Evolutionary conservation across 1,284 basidiomycete species (phyloP), one percentile per base, ranked within the genome.

Genomic region (Ceratorhiza oryzae-sativae): DNA sequence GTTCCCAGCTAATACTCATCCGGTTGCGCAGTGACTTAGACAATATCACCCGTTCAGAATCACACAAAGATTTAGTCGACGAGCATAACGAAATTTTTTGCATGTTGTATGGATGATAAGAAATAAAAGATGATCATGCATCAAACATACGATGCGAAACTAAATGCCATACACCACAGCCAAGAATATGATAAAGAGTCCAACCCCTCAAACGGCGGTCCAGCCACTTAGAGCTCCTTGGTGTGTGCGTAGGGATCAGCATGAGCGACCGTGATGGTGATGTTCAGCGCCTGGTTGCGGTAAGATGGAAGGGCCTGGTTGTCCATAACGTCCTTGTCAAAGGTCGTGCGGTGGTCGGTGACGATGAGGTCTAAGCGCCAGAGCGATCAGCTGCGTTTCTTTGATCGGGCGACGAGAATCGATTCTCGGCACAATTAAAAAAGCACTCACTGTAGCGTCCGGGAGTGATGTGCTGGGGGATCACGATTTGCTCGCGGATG

Each of bases 241-340:
- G 30, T 25, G 27, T 63, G 53, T 4, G 15, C 45, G 36, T 70
- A 56, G 13, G 51, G 39, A 18, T 70, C 65, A 36, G 65, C 39
- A 48, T 70, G 65, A 5, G 65, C 65, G 25, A 70, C 53, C 30
- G 65, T 70, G n/a, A 70, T 70, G 8, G 41, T 70, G 20, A 70
- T 32, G 53, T 70, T 70, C 53, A 70, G n/a, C 12, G 53, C 51
- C 65, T 70, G 65, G 30, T 56, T 70, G 13, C 65, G 51, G 53
- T 70, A 70, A 3, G 65, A 46, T 13, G 65, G 65, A 3, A 70
- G 55, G 18, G 65, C 53, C n/a, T 46, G 20, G 42, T 70, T 70
- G 51, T 70, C 65, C 23, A 27, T 15, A 10, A 58, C 42, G 18
- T 70, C 53, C 65, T 70, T 45, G 53, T 70, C 65, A 23, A 70